A percentile compares a stretch with the other conserved stretches of the same genome.
These are phyloP conservation scores for Omphalea diandra DNA, from an alignment of 441 rosid genomes.

Conservation along the genomic window DNA sequence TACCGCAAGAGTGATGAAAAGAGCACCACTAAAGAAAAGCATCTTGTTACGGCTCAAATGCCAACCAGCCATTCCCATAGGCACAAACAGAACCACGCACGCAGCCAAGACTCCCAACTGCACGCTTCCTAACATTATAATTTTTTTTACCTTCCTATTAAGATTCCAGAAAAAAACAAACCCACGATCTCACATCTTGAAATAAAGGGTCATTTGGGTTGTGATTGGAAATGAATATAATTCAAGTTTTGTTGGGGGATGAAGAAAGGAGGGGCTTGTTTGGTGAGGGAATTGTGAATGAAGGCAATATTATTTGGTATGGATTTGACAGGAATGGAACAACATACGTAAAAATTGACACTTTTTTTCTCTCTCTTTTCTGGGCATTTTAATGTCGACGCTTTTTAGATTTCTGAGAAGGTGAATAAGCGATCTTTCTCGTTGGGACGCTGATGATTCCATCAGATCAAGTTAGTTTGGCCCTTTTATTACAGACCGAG, in stretches of 20 bases:
- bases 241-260: not conserved
- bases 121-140: constrained; percentile 2
- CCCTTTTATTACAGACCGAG: too few relatives aligned
- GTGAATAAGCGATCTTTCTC: too few relatives aligned
- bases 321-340: not conserved
- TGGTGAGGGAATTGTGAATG: not conserved
- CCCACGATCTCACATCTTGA: not conserved
- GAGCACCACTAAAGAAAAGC: constrained; percentile 78
- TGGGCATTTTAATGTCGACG: not conserved
- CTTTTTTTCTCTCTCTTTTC: not conserved
- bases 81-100: constrained; percentile 77
- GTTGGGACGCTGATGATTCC: too few relatives aligned
- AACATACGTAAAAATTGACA: not conserved
- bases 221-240: not conserved
- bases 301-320: not conserved
- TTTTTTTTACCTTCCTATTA: not conserved
- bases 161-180: not conserved
- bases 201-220: not conserved
- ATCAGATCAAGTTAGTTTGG: too few relatives aligned
- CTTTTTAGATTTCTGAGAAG: too few relatives aligned
- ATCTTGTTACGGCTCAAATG: constrained; percentile 87
- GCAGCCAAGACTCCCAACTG: constrained; percentile 64
- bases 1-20: constrained; percentile 81
- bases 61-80: constrained; percentile 94
- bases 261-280: not conserved